Percentiles rank a stretch among this genome's conserved stretches.
phyloP scores from a whole-genome alignment of 805 yeast genomes.

The Candida maltosa region DNA sequence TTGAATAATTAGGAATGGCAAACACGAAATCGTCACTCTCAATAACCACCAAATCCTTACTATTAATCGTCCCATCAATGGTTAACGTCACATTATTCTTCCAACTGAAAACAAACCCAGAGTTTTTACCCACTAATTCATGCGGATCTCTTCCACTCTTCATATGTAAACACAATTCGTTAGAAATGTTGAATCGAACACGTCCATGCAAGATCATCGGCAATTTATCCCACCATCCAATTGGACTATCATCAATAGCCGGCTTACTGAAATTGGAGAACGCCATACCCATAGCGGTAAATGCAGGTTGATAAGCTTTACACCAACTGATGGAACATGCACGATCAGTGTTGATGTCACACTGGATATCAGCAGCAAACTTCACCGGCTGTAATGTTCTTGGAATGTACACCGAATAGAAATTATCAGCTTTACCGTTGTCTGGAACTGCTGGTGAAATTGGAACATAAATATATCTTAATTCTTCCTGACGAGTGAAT shows the following conservation, averaged over 20 bases:
- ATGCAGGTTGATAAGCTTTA: constrained; percentile 58
- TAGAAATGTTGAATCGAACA: constrained; percentile 43
- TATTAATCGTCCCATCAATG: constrained; percentile 48
- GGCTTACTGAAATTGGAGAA: constrained; percentile 46
- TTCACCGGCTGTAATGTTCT: constrained; percentile 66
- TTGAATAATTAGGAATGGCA: constrained; percentile 51
- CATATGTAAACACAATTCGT: constrained; percentile 59
- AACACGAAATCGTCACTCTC: constrained; percentile 56
- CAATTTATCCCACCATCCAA: constrained; percentile 53
- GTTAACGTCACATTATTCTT: constrained; percentile 47
- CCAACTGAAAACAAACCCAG: constrained; percentile 70
- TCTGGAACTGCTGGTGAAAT: constrained; percentile 52
- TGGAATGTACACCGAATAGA: constrained; percentile 56
- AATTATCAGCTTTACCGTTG: constrained; percentile 34
- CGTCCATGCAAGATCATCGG: constrained; percentile 54
- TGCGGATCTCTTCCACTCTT: constrained; percentile 62
- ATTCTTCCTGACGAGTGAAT: constrained; percentile 37
- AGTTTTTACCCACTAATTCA: constrained; percentile 50
- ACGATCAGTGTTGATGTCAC: constrained; percentile 40
- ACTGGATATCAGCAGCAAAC: constrained; percentile 46
- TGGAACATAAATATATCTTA: constrained; percentile 52
- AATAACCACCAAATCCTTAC: constrained; percentile 49
- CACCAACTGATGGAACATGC: constrained; percentile 63
- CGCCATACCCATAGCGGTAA: constrained; percentile 45
- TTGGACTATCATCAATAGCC: constrained; percentile 40